Evolutionary conservation across 805 yeast species (phyloP).

Genomic region (Cyberlindnera samutprakarnensis): DNA sequence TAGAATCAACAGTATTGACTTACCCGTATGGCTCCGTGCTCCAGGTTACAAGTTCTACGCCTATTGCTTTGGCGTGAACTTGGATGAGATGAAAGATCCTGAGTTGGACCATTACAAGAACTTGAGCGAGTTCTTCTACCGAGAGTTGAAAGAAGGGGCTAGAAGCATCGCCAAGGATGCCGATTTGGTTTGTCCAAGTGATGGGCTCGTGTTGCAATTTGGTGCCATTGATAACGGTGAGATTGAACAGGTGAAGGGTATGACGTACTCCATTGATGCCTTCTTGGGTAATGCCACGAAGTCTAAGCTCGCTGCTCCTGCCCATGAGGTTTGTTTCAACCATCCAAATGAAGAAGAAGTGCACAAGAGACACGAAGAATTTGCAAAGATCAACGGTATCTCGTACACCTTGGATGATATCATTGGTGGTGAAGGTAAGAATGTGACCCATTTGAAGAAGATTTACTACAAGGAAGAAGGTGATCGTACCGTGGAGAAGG

Average conservation of each 20-base stretch:
- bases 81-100: slow-evolving; percentile 83
- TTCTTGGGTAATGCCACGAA: slow-evolving; percentile 57
- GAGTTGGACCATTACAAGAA: slow-evolving; percentile 70
- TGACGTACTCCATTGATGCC: slow-evolving; percentile 86
- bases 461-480: slow-evolving; percentile 57
- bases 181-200: slow-evolving; percentile 82
- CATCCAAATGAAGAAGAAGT: slow-evolving; percentile 32
- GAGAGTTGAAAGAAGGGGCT: slow-evolving; percentile 68
- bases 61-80: slow-evolving; percentile 73
- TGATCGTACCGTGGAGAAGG: slow-evolving; percentile 42
- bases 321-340: slow-evolving; percentile 38
- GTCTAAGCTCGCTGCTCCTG: slow-evolving; percentile 46
- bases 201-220: slow-evolving; percentile 80
- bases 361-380: slow-evolving; percentile 54
- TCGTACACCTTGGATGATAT: slow-evolving; percentile 63
- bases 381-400: slow-evolving; percentile 74
- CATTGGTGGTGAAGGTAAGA: slow-evolving; percentile 44
- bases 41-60: slow-evolving; percentile 80
- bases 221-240: slow-evolving; percentile 79
- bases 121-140: slow-evolving; percentile 84
- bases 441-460: slow-evolving; percentile 36
- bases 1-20: slow-evolving; percentile 66
- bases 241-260: slow-evolving; percentile 95
- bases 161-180: slow-evolving; percentile 66
- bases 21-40: slow-evolving; percentile 83